A percentile compares a stretch with the other conserved stretches of the same genome.
Evolutionary conservation across 768 basidiomycete genomes (phyloP).

Genomic region (Pleurotus djamor): DNA sequence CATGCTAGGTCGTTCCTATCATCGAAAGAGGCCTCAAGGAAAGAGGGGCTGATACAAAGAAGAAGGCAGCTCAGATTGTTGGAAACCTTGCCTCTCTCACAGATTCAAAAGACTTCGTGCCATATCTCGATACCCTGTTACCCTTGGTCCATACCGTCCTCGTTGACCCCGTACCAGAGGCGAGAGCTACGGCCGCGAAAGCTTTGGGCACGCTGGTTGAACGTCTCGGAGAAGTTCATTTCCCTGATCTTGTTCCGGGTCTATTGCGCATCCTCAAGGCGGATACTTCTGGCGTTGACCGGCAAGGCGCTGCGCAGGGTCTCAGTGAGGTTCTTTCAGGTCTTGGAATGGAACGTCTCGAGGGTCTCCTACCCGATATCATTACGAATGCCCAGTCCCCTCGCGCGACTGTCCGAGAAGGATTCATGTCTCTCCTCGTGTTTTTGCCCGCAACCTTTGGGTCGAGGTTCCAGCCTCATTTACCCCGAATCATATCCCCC

Average conservation of each 20-base stretch:
- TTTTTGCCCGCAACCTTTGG: constrained; percentile 97
- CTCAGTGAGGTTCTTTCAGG: constrained; percentile 93
- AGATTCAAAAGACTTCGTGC: constrained; percentile 90
- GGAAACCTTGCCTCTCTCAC: constrained; percentile 94
- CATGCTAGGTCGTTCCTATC: constrained; percentile 82
- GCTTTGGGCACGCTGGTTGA: constrained; percentile 96
- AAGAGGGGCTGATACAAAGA: constrained; percentile 91
- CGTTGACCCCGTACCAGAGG: constrained; percentile 97
- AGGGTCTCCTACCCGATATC: constrained; percentile 91
- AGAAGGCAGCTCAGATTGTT: constrained; percentile 94
- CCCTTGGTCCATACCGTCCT: constrained; percentile 92
- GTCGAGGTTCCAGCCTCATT: constrained; percentile 92
- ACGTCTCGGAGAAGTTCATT: constrained; percentile 89
- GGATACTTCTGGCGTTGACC: constrained; percentile 92
- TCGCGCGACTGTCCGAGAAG: constrained; percentile 89
- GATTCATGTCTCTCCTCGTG: constrained; percentile 97
- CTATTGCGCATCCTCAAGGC: constrained; percentile 86
- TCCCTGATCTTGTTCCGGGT: constrained; percentile 94
- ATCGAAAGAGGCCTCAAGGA: constrained; percentile 91
- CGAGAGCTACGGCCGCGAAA: constrained; percentile 95
- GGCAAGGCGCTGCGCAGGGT: constrained; percentile 98
- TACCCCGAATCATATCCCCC: constrained; percentile 91
- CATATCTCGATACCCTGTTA: constrained; percentile 85
- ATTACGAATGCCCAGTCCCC: constrained; percentile 89
- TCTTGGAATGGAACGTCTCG: constrained; percentile 96